Evolutionary conservation across 1,139 yeast genomes (phyloP).

Genomic region (Barnettozyma hawaiiensis): DNA sequence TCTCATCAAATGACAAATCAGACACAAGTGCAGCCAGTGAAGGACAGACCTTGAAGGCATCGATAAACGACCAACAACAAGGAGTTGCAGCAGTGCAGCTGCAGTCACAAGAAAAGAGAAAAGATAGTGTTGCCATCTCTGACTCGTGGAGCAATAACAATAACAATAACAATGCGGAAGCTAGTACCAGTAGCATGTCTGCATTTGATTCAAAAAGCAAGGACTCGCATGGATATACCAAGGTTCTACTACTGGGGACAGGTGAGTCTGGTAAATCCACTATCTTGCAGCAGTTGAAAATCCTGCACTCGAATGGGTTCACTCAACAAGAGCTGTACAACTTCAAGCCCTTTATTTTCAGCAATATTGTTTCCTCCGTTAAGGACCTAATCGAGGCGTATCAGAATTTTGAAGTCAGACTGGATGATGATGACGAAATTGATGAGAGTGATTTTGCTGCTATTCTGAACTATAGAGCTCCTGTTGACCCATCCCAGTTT

Average conservation of each 20-base stretch:
- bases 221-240: conserved; percentile 40
- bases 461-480: conserved; percentile 30
- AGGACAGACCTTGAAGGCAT: background rate
- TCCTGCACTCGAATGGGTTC: conserved; percentile 67
- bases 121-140: conserved; percentile 5
- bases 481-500: conserved; percentile 42
- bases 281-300: conserved; percentile 68
- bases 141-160: conserved; percentile 2
- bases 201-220: conserved; percentile 8
- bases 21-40: conserved; percentile 4
- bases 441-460: conserved; percentile 40
- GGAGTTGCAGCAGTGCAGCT: too few relatives aligned
- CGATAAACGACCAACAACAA: conserved; percentile 3
- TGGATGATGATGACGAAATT: conserved; percentile 24
- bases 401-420: conserved; percentile 24
- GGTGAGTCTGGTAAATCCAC: conserved; percentile 82
- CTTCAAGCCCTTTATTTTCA: conserved; percentile 64
- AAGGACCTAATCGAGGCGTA: conserved; percentile 46
- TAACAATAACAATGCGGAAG: background rate
- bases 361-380: conserved; percentile 63
- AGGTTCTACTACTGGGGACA: conserved; percentile 64
- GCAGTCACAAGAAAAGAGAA: conserved; percentile 2
- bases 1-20: conserved; percentile 13
- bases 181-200: conserved; percentile 1
- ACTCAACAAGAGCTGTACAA: conserved; percentile 56